phyloP scores from a whole-genome alignment of 2,329 filamentous ascomycete genomes.

The Stenocarpella maydis region DNA sequence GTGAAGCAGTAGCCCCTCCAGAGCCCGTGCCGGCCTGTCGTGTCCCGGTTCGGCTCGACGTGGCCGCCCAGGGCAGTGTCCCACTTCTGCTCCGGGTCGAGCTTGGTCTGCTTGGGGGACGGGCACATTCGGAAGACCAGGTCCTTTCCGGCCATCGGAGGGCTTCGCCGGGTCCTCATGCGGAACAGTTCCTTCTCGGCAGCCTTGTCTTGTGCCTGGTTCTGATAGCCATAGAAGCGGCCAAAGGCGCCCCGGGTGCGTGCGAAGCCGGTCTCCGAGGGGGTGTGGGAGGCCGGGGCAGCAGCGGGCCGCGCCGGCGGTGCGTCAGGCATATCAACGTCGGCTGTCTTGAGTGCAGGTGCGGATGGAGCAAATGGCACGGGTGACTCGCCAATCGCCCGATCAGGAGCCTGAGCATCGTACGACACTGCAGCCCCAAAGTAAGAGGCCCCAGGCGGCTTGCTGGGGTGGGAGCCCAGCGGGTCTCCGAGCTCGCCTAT shows the following conservation, averaged over 20 bases:
- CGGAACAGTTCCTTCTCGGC: slow-evolving; percentile 55
- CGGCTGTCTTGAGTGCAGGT: slow-evolving; percentile 40
- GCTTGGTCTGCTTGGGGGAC: slow-evolving; percentile 84
- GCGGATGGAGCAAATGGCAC: slow-evolving; percentile 46
- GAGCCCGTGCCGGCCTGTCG: slow-evolving; percentile 69
- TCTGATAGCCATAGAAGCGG: slow-evolving; percentile 47
- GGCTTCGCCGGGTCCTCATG: slow-evolving; percentile 61
- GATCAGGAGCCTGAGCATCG: slow-evolving; percentile 25
- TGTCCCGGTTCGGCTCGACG: slow-evolving; percentile 61
- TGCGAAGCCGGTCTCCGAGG: slow-evolving; percentile 51
- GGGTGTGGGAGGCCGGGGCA: slow-evolving; percentile 45
- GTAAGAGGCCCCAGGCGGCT: slow-evolving; percentile 28
- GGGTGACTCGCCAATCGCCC: slow-evolving; percentile 43
- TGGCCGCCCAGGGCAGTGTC: slow-evolving; percentile 55
- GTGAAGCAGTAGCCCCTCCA: slow-evolving; percentile 78
- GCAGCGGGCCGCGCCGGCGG: slow-evolving; percentile 17
- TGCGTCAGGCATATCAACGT: slow-evolving; percentile 43
- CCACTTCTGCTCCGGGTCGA: slow-evolving; percentile 78
- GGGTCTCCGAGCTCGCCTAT: slow-evolving; percentile 46
- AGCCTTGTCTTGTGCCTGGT: slow-evolving; percentile 54
- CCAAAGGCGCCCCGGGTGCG: slow-evolving; percentile 46
- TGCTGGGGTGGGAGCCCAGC: slow-evolving; percentile 32
- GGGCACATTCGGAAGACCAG: slow-evolving; percentile 81
- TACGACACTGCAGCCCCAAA: slow-evolving; percentile 27
- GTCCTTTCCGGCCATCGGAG: slow-evolving; percentile 88